phyloP scores from a whole-genome alignment of 192 early-diverging fungal species.

The Obelidium mucronatum region DNA sequence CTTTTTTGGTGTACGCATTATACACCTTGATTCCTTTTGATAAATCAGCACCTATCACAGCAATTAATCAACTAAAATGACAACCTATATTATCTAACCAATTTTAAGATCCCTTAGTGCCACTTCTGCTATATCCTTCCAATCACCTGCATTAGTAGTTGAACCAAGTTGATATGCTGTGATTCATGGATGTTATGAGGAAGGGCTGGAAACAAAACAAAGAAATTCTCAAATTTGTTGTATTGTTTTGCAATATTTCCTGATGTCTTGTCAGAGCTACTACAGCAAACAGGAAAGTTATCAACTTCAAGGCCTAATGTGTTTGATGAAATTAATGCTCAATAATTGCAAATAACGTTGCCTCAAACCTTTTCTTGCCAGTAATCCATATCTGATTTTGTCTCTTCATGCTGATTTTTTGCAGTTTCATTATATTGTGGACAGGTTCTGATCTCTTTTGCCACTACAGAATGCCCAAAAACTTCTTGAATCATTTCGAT shows the following conservation, averaged over 20 bases:
- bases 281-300: background rate
- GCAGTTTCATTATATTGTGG: background rate
- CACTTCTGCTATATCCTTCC: background rate
- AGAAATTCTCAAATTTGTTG: slow-evolving; percentile 2
- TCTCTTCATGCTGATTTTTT: background rate
- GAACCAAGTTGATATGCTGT: background rate
- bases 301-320: background rate
- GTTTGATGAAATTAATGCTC: too few relatives aligned
- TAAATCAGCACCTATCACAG: background rate
- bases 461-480: too few relatives aligned
- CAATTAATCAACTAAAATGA: background rate
- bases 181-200: background rate
- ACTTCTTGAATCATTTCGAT: background rate
- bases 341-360: background rate
- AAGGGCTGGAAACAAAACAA: slow-evolving; percentile 1
- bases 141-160: background rate
- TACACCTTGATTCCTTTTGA: background rate
- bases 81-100: background rate
- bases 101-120: background rate
- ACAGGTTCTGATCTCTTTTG: background rate
- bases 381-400: background rate
- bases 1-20: background rate
- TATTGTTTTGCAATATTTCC: slow-evolving; percentile 2
- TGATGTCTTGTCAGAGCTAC: slow-evolving; percentile 11
- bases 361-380: background rate